These are phyloP conservation scores for Ophiosphaerella narmari DNA, from an alignment of 2,329 filamentous ascomycete genomes.

Conservation along the genomic window DNA sequence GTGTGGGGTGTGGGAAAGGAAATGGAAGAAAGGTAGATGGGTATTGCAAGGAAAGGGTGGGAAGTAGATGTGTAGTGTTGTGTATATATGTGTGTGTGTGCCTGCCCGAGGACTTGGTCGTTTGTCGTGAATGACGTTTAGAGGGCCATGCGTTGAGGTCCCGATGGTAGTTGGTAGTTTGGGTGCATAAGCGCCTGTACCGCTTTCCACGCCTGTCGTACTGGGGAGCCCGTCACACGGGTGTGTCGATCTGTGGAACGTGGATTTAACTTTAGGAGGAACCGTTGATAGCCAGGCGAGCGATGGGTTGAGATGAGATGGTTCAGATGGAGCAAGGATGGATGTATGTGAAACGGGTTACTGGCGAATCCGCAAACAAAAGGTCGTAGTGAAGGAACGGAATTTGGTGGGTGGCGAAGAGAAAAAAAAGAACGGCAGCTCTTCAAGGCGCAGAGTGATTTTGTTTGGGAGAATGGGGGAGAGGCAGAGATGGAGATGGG, in stretches of 20 bases:
- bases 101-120: slow-evolving; percentile 1
- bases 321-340: too few species aligned
- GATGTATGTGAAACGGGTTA: slow-evolving; percentile 1
- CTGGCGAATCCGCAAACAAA: slow-evolving; percentile 7
- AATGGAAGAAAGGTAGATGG: neutral
- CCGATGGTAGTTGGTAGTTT: too few species aligned
- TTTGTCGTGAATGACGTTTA: neutral
- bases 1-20: neutral
- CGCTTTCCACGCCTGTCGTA: neutral
- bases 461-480: slow-evolving; percentile 1
- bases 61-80: neutral
- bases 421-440: slow-evolving; percentile 13
- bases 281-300: too few species aligned
- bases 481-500: neutral
- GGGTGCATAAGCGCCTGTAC: neutral
- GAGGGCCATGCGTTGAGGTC: too few species aligned
- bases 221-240: too few species aligned
- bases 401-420: slow-evolving; percentile 9
- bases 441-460: slow-evolving; percentile 21
- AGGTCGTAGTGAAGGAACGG: slow-evolving; percentile 10
- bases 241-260: too few species aligned
- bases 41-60: neutral
- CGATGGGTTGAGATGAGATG: too few species aligned
- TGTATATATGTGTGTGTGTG: neutral
- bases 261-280: too few species aligned